Base-by-base conservation (phyloP, 2,329 filamentous ascomycete species). In the Epichloe typhina region DNA sequence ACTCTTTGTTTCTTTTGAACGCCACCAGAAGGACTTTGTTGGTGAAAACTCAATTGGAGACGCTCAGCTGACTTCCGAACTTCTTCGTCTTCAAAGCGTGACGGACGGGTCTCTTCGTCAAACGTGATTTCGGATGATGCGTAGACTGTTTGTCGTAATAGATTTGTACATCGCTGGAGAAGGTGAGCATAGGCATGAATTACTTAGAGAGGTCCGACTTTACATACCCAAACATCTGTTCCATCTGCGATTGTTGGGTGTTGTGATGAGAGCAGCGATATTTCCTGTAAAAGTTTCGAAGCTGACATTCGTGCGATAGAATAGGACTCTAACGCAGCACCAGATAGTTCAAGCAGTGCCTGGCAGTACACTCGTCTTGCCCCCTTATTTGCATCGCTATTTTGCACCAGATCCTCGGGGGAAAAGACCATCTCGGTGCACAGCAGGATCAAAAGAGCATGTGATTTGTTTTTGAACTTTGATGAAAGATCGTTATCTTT, bases 211-310 rank as follows among this genome's bases (percentile, higher is more conserved):
- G 8, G 4, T 17, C 39, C 12, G 13, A 7, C 11, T 36, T 9
- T 43, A 49, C 54, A 55, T 63, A 74, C 72, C 66, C 66, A 68
- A 47, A 73, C 54, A 54, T 75, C 72, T 4, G 64, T 68, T 26
- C 61, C 61, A 37, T 64, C 61, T 11, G 60, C 57, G 19, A 68
- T 53, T 1, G 56, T 53, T 0, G 63, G 59, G 49, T 63, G 61
- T 7, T 66, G 64, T 5, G 60, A 54, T 3, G 62, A 60, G 12
- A 70, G 54, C 19, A 69, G 59, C n/a, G 68, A 62, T 31, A 72
- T 58, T 38, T 69, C 64, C n/a, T 69, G 66, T 8, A 72, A 61
- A 15, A 75, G 62, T 45, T 72, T 72, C 4, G 70, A 70, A 2
- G 65, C 59, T 13, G 67, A 67, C 31, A 76, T 57, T 37, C 69